Evolutionary conservation across 106 monocot species (phyloP).

Genomic region (Dioscorea zingiberensis): DNA sequence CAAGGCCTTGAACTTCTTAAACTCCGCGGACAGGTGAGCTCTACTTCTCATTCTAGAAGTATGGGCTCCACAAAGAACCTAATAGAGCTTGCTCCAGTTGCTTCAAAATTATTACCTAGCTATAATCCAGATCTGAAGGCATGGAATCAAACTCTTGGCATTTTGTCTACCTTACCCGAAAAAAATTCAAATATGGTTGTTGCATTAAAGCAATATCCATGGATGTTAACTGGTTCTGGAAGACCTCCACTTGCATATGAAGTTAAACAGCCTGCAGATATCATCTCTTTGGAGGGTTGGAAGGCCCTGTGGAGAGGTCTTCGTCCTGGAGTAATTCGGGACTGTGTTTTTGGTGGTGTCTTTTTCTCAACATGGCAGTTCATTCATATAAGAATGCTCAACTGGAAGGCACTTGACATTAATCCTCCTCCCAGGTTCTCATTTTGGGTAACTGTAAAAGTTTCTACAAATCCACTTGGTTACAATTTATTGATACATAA

Average conservation of each 20-base stretch:
- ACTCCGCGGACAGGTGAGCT: constrained; percentile 62
- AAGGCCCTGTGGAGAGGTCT: constrained; percentile 79
- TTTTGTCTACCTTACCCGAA: constrained; percentile 53
- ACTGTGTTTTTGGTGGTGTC: constrained; percentile 80
- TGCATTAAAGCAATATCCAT: constrained; percentile 70
- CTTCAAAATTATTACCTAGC: constrained; percentile 58
- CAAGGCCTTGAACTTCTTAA: constrained; percentile 95
- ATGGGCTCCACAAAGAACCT: constrained; percentile 13
- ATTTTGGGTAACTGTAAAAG: neutral
- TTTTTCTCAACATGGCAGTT: constrained; percentile 97
- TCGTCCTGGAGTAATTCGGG: constrained; percentile 66
- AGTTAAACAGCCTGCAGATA: constrained; percentile 40
- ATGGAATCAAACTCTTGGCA: constrained; percentile 43
- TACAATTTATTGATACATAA: neutral
- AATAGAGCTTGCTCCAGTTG: constrained; percentile 18
- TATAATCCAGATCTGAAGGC: constrained; percentile 53
- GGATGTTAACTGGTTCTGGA: constrained; percentile 95
- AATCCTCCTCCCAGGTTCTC: constrained; percentile 72
- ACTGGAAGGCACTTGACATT: constrained; percentile 74
- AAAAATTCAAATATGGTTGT: constrained; percentile 37
- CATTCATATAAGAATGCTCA: constrained; percentile 74
- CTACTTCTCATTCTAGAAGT: constrained; percentile 30
- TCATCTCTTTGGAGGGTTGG: constrained; percentile 81
- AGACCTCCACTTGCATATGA: constrained; percentile 81
- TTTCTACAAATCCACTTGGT: neutral